A percentile compares a stretch with the other conserved stretches of the same genome.
Conservation (phyloP, 2,329 filamentous ascomycete species). For the Fusarium neocosmosporiellum region DNA sequence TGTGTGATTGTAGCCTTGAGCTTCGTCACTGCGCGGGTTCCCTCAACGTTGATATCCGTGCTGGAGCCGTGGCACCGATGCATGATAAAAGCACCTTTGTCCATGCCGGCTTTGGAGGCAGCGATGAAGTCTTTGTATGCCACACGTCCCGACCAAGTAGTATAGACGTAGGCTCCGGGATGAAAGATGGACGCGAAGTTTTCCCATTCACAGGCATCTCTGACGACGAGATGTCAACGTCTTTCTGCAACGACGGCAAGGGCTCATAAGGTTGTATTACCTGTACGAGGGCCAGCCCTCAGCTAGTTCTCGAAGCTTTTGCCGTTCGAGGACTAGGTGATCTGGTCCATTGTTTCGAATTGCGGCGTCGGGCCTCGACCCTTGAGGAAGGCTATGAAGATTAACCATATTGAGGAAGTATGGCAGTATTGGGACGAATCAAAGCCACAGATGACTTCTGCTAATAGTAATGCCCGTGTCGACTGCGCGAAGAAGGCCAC, state of each 20-base stretch:
- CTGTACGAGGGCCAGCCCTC: conserved; percentile 62
- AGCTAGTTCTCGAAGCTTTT: conserved; percentile 59
- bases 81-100: conserved; percentile 57
- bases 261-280: conserved; percentile 32
- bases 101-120: conserved; percentile 53
- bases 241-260: neutral
- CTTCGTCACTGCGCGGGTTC: conserved; percentile 57
- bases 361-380: conserved; percentile 48
- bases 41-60: conserved; percentile 55
- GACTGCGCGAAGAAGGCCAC: too few relatives aligned
- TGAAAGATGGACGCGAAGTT: conserved; percentile 63
- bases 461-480: too few relatives aligned
- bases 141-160: conserved; percentile 61
- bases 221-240: conserved; percentile 15
- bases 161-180: conserved; percentile 59
- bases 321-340: conserved; percentile 55
- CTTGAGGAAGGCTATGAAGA: conserved; percentile 19
- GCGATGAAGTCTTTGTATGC: conserved; percentile 54
- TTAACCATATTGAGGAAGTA: conserved; percentile 9
- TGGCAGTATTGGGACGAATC: neutral
- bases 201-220: conserved; percentile 63
- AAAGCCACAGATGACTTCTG: too few relatives aligned
- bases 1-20: conserved; percentile 64
- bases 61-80: conserved; percentile 56
- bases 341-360: conserved; percentile 61